These are phyloP conservation scores for Candida ovalis DNA, from an alignment of 805 yeast species.

Conservation along the genomic window DNA sequence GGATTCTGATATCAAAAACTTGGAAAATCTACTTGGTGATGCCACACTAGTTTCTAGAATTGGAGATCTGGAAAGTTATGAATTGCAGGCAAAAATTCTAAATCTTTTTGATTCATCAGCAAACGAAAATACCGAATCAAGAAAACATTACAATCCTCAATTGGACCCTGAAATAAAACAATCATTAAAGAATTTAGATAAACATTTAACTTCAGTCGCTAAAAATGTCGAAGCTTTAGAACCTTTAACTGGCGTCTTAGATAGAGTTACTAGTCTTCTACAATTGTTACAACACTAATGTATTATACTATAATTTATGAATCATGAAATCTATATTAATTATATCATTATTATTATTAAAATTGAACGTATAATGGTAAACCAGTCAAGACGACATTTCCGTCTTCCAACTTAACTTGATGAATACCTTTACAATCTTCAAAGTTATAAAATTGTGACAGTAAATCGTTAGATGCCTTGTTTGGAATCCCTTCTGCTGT, in stretches of 20 bases:
- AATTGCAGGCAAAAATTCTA: constrained; percentile 3
- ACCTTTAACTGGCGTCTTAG: constrained; percentile 14
- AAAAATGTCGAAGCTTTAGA: constrained; percentile 15
- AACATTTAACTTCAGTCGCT: constrained; percentile 12
- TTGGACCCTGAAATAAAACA: constrained; percentile 11
- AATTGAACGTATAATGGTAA: constrained; percentile 21
- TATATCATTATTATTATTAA: constrained; percentile 4
- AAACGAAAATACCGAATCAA: not conserved
- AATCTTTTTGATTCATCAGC: constrained; percentile 1
- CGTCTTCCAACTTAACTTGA: constrained; percentile 9
- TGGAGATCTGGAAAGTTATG: not conserved
- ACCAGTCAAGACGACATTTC: constrained; percentile 3
- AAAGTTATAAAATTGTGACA: constrained; percentile 22
- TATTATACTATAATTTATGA: too few species aligned
- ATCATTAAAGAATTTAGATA: constrained; percentile 9
- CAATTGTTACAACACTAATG: constrained; percentile 7
- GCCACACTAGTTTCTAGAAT: not conserved
- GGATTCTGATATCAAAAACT: constrained; percentile 10
- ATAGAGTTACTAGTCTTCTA: constrained; percentile 18
- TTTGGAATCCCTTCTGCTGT: constrained; percentile 45
- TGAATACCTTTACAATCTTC: constrained; percentile 7
- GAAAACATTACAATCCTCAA: constrained; percentile 10
- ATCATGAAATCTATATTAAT: not conserved
- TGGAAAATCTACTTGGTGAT: constrained; percentile 4
- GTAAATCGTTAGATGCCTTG: constrained; percentile 44